Percentiles rank a stretch among this genome's conserved stretches.
Conservation (phyloP, 345 rosid genomes). For the Brassica carinata region DNA sequence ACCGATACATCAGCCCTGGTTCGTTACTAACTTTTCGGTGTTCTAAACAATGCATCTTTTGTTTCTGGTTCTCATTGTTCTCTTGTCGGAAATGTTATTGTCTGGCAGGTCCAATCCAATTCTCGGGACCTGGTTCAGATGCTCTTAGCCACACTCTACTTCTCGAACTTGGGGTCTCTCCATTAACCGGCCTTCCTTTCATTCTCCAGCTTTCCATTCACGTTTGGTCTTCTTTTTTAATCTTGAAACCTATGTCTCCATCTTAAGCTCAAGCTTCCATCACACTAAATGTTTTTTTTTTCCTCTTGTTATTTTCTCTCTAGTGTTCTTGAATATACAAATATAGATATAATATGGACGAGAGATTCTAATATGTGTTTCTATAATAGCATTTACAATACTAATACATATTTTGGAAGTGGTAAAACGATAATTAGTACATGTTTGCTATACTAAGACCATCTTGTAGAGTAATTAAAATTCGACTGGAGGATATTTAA, state of each 20-base stretch:
- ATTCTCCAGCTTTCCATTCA: background rate
- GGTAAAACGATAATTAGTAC: too few relatives aligned
- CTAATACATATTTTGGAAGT: too few relatives aligned
- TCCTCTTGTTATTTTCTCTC: too few relatives aligned
- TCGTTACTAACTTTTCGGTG: slow-evolving; percentile 28
- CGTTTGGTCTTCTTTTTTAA: background rate
- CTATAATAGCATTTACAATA: too few relatives aligned
- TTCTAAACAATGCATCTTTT: background rate
- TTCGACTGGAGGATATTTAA: background rate
- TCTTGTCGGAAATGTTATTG: background rate
- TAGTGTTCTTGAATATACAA: background rate
- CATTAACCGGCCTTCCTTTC: too few relatives aligned
- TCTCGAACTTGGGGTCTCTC: slow-evolving; percentile 66
- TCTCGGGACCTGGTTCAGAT: slow-evolving; percentile 71
- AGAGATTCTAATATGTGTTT: too few relatives aligned
- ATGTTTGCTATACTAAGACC: too few relatives aligned
- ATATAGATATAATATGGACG: background rate
- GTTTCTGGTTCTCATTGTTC: background rate
- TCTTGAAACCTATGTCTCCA: background rate
- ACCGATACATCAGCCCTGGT: slow-evolving; percentile 95
- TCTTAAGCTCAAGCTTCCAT: background rate
- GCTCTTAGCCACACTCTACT: slow-evolving; percentile 73
- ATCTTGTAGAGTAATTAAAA: too few relatives aligned
- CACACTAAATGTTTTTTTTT: background rate
- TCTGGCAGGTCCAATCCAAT: slow-evolving; percentile 88